Evolutionary conservation across 352 stramenopile species (phyloP).

Genomic region (Globisporangium iwayamae): DNA sequence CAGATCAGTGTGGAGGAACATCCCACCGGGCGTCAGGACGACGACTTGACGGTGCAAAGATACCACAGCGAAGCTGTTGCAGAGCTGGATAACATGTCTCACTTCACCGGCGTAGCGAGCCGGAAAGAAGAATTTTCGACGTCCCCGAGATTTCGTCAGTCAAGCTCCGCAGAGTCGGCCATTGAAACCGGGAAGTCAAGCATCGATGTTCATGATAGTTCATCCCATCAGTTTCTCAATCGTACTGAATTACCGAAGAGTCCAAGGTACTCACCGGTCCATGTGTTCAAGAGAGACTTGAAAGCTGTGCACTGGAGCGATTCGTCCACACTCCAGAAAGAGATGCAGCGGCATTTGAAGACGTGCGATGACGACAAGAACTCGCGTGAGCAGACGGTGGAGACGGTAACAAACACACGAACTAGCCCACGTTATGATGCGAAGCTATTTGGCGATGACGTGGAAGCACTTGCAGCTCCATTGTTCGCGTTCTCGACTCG

Average conservation of each 20-base stretch:
- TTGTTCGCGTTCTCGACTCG: background rate
- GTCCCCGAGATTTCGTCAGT: background rate
- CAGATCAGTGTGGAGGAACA: background rate
- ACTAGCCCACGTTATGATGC: too few relatives aligned
- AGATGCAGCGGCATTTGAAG: constrained; percentile 14
- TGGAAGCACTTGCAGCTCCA: background rate
- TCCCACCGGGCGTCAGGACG: background rate
- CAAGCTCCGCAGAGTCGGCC: background rate
- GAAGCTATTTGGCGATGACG: constrained; percentile 4
- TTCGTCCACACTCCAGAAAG: constrained; percentile 9
- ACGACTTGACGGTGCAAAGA: background rate
- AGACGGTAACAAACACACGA: background rate
- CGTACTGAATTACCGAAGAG: background rate
- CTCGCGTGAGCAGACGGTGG: too few relatives aligned
- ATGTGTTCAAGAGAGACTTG: background rate
- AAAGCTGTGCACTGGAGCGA: constrained; percentile 8
- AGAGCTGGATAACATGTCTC: background rate
- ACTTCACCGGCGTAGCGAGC: background rate
- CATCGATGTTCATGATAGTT: background rate
- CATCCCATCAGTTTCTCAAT: background rate
- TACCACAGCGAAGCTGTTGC: background rate
- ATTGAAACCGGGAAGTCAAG: background rate
- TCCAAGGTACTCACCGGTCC: background rate
- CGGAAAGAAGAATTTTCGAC: background rate
- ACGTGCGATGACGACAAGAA: background rate